Percentiles rank a stretch among this genome's conserved stretches.
phyloP scores from a whole-genome alignment of 2,329 filamentous ascomycete genomes.

The Hypoxylon sp. region DNA sequence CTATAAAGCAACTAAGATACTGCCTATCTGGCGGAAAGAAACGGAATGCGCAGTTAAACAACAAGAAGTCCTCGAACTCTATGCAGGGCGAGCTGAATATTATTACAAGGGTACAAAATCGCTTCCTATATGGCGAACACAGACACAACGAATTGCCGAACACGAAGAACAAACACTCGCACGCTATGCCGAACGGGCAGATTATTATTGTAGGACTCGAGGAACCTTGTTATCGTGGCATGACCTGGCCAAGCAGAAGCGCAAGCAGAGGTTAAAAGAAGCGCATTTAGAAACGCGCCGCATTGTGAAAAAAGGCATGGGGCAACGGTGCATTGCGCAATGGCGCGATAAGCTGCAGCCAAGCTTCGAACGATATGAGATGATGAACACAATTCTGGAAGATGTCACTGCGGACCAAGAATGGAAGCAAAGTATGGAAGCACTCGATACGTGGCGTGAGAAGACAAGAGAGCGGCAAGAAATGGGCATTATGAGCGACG shows the following conservation, averaged over 20 bases:
- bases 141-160: constrained; percentile 40
- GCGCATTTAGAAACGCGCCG: constrained; percentile 55
- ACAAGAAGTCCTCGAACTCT: constrained; percentile 46
- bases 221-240: constrained; percentile 49
- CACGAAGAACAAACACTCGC: constrained; percentile 46
- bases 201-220: constrained; percentile 53
- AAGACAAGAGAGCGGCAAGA: constrained; percentile 47
- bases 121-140: constrained; percentile 51
- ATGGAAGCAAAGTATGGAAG: constrained; percentile 44
- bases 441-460: constrained; percentile 50
- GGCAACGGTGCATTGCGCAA: constrained; percentile 50
- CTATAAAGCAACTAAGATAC: constrained; percentile 45
- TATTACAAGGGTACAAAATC: constrained; percentile 49
- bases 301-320: constrained; percentile 55
- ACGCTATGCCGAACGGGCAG: constrained; percentile 49
- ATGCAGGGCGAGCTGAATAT: constrained; percentile 52
- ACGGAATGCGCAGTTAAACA: constrained; percentile 42
- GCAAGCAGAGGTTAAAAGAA: constrained; percentile 53
- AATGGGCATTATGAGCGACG: constrained; percentile 43
- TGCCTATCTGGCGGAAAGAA: constrained; percentile 46
- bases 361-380: constrained; percentile 48
- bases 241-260: constrained; percentile 49
- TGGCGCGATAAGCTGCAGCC: constrained; percentile 52
- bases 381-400: constrained; percentile 49
- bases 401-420: constrained; percentile 48